A percentile compares a stretch with the other conserved stretches of the same genome.
These are phyloP conservation scores for Podaxis mareebaensis DNA, from an alignment of 768 basidiomycete species.

Conservation along the genomic window DNA sequence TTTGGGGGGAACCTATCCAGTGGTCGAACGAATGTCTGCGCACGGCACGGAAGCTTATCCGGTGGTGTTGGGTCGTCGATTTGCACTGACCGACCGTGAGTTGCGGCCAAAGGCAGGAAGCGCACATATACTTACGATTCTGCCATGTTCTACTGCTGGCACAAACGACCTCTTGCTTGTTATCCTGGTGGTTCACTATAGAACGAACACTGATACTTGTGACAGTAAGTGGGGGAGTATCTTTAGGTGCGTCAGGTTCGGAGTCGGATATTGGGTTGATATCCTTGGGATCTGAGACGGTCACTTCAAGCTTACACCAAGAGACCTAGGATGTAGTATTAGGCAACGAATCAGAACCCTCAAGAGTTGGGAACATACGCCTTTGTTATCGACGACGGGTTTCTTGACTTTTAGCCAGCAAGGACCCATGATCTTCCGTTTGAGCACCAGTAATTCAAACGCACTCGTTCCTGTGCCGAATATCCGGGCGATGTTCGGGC, in stretches of 20 bases:
- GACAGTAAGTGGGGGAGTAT: slow-evolving; percentile 85
- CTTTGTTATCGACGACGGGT: slow-evolving; percentile 72
- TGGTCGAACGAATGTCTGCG: slow-evolving; percentile 89
- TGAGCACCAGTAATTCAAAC: slow-evolving; percentile 91
- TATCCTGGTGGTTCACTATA: slow-evolving; percentile 91
- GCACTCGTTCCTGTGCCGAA: slow-evolving; percentile 92
- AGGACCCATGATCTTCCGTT: slow-evolving; percentile 98
- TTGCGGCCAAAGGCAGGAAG: not conserved
- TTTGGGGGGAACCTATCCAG: slow-evolving; percentile 83
- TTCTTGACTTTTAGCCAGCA: slow-evolving; percentile 92
- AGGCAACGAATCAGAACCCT: slow-evolving; percentile 1
- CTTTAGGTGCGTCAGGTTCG: slow-evolving; percentile 69
- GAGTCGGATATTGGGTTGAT: slow-evolving; percentile 81
- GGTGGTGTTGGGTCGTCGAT: slow-evolving; percentile 93
- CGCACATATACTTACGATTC: slow-evolving; percentile 40
- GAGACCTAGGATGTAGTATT: slow-evolving; percentile 62
- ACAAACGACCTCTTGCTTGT: slow-evolving; percentile 92
- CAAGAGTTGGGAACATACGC: slow-evolving; percentile 48
- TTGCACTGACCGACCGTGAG: slow-evolving; percentile 51
- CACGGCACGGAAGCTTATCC: slow-evolving; percentile 77
- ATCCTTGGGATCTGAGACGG: slow-evolving; percentile 82
- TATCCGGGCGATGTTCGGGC: slow-evolving; percentile 82
- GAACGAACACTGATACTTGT: slow-evolving; percentile 88
- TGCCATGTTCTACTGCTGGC: slow-evolving; percentile 83
- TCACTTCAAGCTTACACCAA: slow-evolving; percentile 95